A percentile compares a stretch with the other conserved stretches of the same genome.
Evolutionary conservation across 2,329 filamentous ascomycete genomes (phyloP).

Genomic region (Malbranchea cinnamomea): DNA sequence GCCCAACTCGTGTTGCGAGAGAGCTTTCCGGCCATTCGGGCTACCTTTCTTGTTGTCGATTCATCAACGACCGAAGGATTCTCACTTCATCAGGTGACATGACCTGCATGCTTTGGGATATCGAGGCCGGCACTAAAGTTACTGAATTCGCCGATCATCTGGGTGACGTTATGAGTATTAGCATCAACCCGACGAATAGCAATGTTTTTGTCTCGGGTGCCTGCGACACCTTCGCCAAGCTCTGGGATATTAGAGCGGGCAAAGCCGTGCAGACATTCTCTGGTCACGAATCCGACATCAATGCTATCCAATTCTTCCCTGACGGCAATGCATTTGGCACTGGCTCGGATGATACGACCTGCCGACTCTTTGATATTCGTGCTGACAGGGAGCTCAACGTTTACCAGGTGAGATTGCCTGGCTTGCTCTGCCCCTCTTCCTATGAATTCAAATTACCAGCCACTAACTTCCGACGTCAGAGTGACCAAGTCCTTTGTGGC

Average conservation of each 20-base stretch:
- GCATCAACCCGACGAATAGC: slow-evolving; percentile 97
- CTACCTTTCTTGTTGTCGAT: slow-evolving; percentile 94
- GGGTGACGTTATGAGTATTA: slow-evolving; percentile 98
- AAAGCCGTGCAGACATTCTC: slow-evolving; percentile 98
- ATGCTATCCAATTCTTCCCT: slow-evolving; percentile 98
- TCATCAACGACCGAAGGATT: slow-evolving; percentile 96
- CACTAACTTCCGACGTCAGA: too few relatives aligned
- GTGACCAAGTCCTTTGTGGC: slow-evolving; percentile 90
- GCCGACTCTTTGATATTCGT: slow-evolving; percentile 92
- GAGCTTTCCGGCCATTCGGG: slow-evolving; percentile 95
- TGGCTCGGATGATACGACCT: slow-evolving; percentile 93
- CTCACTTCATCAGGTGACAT: slow-evolving; percentile 97
- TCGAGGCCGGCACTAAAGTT: slow-evolving; percentile 92
- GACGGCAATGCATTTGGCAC: slow-evolving; percentile 98
- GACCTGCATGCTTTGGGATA: slow-evolving; percentile 99
- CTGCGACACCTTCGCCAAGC: slow-evolving; percentile 94
- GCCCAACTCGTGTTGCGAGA: slow-evolving; percentile 88
- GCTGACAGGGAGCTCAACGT: slow-evolving; percentile 68
- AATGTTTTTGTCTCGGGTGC: slow-evolving; percentile 99
- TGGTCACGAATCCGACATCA: slow-evolving; percentile 97
- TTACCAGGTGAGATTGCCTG: slow-evolving; percentile 41
- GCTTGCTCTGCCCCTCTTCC: neutral
- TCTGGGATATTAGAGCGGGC: slow-evolving; percentile 97
- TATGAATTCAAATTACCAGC: neutral
- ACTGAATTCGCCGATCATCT: slow-evolving; percentile 97